Percentiles rank a stretch among this genome's conserved stretches.
phyloP scores from a whole-genome alignment of 2,329 filamentous ascomycete species.

The Colletotrichum cuscutae region DNA sequence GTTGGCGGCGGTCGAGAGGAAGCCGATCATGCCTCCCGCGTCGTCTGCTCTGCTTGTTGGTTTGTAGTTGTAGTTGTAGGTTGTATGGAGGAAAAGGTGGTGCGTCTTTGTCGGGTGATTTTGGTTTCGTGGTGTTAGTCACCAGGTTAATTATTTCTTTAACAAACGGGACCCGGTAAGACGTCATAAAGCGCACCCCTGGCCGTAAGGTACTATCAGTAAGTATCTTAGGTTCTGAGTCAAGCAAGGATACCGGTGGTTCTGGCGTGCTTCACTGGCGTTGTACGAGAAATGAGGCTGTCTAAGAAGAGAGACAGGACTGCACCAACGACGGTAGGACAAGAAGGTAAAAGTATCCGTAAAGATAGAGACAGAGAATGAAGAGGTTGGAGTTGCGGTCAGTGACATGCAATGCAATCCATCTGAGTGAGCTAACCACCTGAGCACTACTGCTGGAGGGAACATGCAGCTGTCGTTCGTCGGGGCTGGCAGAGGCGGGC shows the following conservation, averaged over 20 bases:
- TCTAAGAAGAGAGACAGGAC: constrained; percentile 1
- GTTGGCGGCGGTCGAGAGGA: constrained; percentile 19
- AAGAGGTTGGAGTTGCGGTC: constrained; percentile 29
- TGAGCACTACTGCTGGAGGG: background rate
- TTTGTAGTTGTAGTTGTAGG: background rate
- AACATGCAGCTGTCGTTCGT: background rate
- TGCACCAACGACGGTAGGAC: background rate
- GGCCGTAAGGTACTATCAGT: background rate
- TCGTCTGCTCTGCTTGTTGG: background rate
- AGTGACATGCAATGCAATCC: constrained; percentile 17
- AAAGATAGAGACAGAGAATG: background rate
- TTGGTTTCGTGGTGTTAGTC: constrained; percentile 28
- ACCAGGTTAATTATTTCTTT: constrained; percentile 32
- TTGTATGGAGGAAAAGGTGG: background rate
- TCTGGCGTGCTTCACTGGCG: constrained; percentile 1
- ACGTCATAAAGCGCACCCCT: constrained; percentile 28
- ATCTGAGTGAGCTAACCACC: background rate
- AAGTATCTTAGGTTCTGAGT: constrained; percentile 11
- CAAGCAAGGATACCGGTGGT: constrained; percentile 26
- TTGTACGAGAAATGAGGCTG: constrained; percentile 13
- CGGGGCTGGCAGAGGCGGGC: background rate
- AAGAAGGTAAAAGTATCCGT: too few relatives aligned
- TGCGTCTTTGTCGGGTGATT: constrained; percentile 30
- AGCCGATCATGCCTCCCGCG: constrained; percentile 20
- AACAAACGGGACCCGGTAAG: constrained; percentile 16